Conservation (phyloP, 202 grass and related monocot species). For the Elaeis oleifera region DNA sequence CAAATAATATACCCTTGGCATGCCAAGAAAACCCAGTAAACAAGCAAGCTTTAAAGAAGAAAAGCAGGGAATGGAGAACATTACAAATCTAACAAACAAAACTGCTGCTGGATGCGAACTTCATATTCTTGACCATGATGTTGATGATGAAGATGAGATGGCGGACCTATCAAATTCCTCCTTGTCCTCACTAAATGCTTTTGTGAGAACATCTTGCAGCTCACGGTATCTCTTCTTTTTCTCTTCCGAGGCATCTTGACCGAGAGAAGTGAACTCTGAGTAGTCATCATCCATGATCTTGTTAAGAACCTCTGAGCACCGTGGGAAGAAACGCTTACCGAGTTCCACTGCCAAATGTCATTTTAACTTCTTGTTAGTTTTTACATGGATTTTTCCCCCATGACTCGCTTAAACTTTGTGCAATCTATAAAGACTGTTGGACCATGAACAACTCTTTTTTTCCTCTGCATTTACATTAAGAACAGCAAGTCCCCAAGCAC, state of each 20-base stretch:
- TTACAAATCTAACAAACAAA: too few relatives aligned
- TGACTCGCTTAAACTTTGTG: too few relatives aligned
- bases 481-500: too few relatives aligned
- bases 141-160: slow-evolving; percentile 35
- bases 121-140: too few relatives aligned
- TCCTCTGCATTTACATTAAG: too few relatives aligned
- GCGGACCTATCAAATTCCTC: slow-evolving; percentile 38
- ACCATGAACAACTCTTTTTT: too few relatives aligned
- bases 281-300: slow-evolving; percentile 70
- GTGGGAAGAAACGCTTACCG: slow-evolving; percentile 69
- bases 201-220: slow-evolving; percentile 47
- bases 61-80: too few relatives aligned
- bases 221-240: slow-evolving; percentile 57
- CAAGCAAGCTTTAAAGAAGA: too few relatives aligned
- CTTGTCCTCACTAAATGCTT: slow-evolving; percentile 75
- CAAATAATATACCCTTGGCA: too few relatives aligned
- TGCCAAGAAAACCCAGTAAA: too few relatives aligned
- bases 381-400: not conserved
- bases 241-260: slow-evolving; percentile 36
- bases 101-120: too few relatives aligned
- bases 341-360: slow-evolving; percentile 47
- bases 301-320: slow-evolving; percentile 63
- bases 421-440: too few relatives aligned
- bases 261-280: slow-evolving; percentile 23
- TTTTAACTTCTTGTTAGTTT: not conserved